Conservation (phyloP, 2,329 filamentous ascomycete species). For the Aspergillus oerlinghausenensis region DNA sequence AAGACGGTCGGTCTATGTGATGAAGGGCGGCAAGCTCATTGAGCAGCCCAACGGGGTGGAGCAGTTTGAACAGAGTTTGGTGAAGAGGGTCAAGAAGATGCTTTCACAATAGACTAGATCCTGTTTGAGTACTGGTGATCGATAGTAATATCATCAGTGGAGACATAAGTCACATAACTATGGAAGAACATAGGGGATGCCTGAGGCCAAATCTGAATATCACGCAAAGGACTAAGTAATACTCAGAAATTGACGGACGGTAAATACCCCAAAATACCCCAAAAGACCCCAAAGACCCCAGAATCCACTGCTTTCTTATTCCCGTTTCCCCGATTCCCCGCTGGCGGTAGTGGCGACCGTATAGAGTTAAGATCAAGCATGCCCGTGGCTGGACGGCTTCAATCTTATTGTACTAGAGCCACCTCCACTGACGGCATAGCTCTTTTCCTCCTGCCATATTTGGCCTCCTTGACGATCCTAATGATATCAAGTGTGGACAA, state of each 20-base stretch:
- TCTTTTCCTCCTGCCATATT: background rate
- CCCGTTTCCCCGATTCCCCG: background rate
- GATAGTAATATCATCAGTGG: no score
- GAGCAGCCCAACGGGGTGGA: conserved; percentile 57
- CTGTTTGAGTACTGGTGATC: background rate
- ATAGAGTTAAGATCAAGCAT: background rate
- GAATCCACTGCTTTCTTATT: background rate
- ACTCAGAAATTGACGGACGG: no score
- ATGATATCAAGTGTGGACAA: background rate
- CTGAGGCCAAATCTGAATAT: no score
- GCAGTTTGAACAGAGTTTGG: conserved; percentile 61
- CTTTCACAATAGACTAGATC: conserved; percentile 13
- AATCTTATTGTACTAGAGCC: background rate
- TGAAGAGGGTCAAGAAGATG: conserved; percentile 54
- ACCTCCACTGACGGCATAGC: background rate
- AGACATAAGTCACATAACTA: no score
- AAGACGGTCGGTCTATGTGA: conserved; percentile 55
- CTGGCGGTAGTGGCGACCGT: background rate
- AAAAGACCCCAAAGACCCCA: no score
- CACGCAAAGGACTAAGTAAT: no score
- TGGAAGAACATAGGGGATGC: no score
- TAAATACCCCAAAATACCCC: no score
- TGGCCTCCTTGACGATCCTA: background rate
- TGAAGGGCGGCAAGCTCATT: conserved; percentile 55
- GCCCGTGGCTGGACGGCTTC: background rate